Evolutionary conservation across 169 alveolate species (phyloP).

Genomic region (Plasmodium gallinaceum): DNA sequence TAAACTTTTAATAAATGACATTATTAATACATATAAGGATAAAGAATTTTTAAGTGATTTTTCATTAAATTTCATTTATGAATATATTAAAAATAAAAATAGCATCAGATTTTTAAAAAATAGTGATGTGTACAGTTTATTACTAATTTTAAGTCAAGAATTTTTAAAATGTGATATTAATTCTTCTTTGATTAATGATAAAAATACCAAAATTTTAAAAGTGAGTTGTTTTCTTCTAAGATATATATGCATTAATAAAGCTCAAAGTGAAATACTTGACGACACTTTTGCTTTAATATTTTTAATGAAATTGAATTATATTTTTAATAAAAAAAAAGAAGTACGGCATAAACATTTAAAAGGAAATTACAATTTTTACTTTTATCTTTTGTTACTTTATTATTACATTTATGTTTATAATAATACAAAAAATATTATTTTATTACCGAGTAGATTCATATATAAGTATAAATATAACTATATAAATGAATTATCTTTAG

Average conservation of each 20-base stretch:
- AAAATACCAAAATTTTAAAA: conserved; percentile 43
- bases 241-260: conserved; percentile 11
- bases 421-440: conserved; percentile 12
- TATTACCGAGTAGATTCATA: conserved; percentile 15
- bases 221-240: conserved; percentile 50
- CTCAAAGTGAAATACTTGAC: conserved; percentile 19
- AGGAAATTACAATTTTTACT: conserved; percentile 30
- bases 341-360: conserved; percentile 14
- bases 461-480: conserved; percentile 7
- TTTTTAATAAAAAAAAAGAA: conserved; percentile 32
- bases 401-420: conserved; percentile 48
- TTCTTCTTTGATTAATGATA: conserved; percentile 13
- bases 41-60: conserved; percentile 37
- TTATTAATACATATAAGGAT: conserved; percentile 47
- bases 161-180: conserved; percentile 10
- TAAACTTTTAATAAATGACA: conserved; percentile 32
- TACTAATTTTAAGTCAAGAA: conserved; percentile 56
- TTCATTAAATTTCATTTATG: conserved; percentile 50
- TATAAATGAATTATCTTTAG: conserved; percentile 25
- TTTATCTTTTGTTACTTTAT: conserved; percentile 44
- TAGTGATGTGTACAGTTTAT: conserved; percentile 13
- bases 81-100: not conserved
- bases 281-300: conserved; percentile 42
- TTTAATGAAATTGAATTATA: conserved; percentile 56
- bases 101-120: not conserved